These are phyloP conservation scores for Fulvia fulva DNA, from an alignment of 2,329 filamentous ascomycete species.

Conservation along the genomic window DNA sequence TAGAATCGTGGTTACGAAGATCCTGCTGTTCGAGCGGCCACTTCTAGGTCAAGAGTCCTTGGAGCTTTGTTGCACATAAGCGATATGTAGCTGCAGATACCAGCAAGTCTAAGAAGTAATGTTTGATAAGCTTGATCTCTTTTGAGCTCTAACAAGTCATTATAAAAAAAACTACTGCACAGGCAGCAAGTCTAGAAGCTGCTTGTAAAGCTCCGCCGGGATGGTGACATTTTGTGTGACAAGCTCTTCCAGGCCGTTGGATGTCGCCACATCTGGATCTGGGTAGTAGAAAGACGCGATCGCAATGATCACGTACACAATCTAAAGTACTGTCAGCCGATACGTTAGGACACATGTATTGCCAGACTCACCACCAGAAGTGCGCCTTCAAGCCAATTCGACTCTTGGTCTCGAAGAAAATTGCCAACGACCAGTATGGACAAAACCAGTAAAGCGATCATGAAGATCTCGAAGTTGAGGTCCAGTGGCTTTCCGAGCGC, in stretches of 20 bases:
- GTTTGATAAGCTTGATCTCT: too few species aligned
- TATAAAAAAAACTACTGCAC: too few species aligned
- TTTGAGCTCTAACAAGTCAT: too few species aligned
- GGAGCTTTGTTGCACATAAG: too few species aligned
- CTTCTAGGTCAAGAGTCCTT: too few species aligned
- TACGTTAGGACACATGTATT: background rate
- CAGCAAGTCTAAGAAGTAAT: too few species aligned
- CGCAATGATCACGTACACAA: slow-evolving; percentile 62
- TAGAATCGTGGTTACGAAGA: too few species aligned
- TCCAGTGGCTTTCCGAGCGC: slow-evolving; percentile 63
- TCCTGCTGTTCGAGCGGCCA: too few species aligned
- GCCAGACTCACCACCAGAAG: slow-evolving; percentile 57
- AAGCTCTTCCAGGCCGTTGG: slow-evolving; percentile 12
- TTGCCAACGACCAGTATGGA: slow-evolving; percentile 66
- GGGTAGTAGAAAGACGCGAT: slow-evolving; percentile 61
- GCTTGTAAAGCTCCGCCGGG: slow-evolving; percentile 17
- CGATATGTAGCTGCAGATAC: too few species aligned
- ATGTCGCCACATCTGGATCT: slow-evolving; percentile 37
- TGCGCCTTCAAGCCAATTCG: slow-evolving; percentile 82
- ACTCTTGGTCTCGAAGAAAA: slow-evolving; percentile 81
- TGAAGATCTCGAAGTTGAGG: slow-evolving; percentile 85
- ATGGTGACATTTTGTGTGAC: slow-evolving; percentile 16
- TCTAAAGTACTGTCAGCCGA: slow-evolving; percentile 20
- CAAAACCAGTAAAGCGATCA: slow-evolving; percentile 74
- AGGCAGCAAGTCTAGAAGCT: slow-evolving; percentile 8